Evolutionary conservation across 1,284 basidiomycete genomes (phyloP).

Genomic region (Puccinia polysora): DNA sequence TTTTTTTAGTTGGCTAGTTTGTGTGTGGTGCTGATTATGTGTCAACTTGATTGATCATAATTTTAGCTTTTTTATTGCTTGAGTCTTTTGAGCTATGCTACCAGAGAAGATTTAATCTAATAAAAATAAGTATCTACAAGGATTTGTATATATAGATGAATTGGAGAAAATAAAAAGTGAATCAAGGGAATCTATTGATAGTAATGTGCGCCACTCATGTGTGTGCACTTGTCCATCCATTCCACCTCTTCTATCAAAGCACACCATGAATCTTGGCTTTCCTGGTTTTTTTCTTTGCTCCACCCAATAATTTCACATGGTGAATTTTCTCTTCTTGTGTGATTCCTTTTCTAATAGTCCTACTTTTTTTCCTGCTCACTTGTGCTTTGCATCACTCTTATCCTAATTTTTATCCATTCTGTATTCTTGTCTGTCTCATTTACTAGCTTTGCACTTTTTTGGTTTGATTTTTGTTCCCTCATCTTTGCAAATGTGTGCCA

Average conservation of each 20-base stretch:
- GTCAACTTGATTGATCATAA: background rate
- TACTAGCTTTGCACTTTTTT: too few relatives aligned
- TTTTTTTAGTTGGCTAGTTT: background rate
- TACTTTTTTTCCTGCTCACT: too few relatives aligned
- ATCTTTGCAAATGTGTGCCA: too few relatives aligned
- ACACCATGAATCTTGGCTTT: background rate
- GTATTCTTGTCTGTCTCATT: too few relatives aligned
- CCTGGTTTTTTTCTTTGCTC: background rate
- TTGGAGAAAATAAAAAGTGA: background rate
- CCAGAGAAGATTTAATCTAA: too few relatives aligned
- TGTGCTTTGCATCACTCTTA: too few relatives aligned
- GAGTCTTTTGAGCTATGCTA: background rate
- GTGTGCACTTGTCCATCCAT: background rate
- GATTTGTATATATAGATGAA: background rate
- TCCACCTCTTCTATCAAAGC: background rate
- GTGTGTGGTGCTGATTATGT: background rate
- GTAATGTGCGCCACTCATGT: background rate
- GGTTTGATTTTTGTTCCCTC: too few relatives aligned
- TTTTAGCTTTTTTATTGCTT: background rate
- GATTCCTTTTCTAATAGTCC: too few relatives aligned
- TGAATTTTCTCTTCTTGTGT: too few relatives aligned
- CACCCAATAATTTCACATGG: background rate
- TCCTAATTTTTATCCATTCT: too few relatives aligned
- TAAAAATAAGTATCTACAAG: too few relatives aligned
- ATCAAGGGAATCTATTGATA: background rate